Evolutionary conservation across 176 grass and related monocot species (phyloP), one percentile per base, ranked within the genome.

Genomic region (Poa annua): DNA sequence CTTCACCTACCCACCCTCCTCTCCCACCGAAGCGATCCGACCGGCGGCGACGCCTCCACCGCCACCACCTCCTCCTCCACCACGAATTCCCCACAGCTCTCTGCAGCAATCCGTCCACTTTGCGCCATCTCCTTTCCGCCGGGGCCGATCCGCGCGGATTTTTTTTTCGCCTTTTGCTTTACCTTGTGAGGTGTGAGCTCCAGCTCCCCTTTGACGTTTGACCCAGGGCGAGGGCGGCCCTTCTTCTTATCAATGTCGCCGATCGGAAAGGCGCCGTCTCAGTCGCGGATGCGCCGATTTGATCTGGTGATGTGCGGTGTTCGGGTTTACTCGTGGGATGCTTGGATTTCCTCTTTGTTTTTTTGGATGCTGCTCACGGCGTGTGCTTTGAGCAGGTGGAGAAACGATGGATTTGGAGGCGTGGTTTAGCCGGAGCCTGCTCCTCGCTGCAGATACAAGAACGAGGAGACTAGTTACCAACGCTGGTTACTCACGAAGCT

Each of bases 21-120:
- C 52, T 50, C 42, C 19, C 71, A 71, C 78, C 66, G 88, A 83
- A 79, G 74, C 68, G 83, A 82, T 77, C 62, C 72, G 73, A 86
- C 68, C 80, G 80, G 68, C 80, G 80, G 68, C 80, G 68, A 59
- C 62, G 49, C 24, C 38, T 56, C 53, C 50, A 63, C 66, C 25
- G 34, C 66, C 67, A 17, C 66, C 32, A 15, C 53, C 32, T 8
- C 38, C 80, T 10, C 38, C 35, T 36, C 81, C 55, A 42, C 71
- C 77, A 51, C 71, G 24, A 47, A 89, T 78, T 89, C 59, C 75
- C 38, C 74, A 86, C 38, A 32, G 24, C 7, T 79, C 42, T 45
- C 66, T 71, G 38, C 80, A 80, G n/a, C 41, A 86, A 86, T 74
- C 84, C 74, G 32, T 68, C 41, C 80, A 51, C 67, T 75, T 68